Conservation (phyloP, 805 yeast species). For the Cyberlindnera amylophila region DNA sequence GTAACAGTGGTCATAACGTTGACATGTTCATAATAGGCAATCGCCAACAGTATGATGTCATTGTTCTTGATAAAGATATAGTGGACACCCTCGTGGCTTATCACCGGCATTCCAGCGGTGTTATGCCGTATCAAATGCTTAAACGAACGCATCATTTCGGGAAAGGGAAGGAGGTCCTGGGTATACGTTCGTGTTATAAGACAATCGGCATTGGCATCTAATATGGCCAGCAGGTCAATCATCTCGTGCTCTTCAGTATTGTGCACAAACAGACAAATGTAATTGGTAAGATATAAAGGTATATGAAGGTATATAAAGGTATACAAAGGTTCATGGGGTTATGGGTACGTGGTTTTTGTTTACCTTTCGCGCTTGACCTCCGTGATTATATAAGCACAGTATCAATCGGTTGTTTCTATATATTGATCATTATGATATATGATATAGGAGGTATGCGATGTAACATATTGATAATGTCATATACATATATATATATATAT, state of each 20-base stretch:
- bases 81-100: constrained; percentile 41
- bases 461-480: too few species aligned
- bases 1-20: constrained; percentile 56
- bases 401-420: too few species aligned
- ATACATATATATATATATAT: too few species aligned
- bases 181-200: constrained; percentile 66
- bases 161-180: constrained; percentile 58
- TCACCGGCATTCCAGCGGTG: constrained; percentile 34
- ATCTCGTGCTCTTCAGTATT: too few species aligned
- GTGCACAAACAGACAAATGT: too few species aligned
- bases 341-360: constrained; percentile 5
- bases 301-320: too few species aligned
- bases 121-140: constrained; percentile 31
- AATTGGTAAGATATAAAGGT: too few species aligned
- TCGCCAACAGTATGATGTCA: constrained; percentile 34
- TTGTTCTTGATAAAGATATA: constrained; percentile 52
- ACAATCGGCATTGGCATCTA: constrained; percentile 66
- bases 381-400: too few species aligned
- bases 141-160: constrained; percentile 50
- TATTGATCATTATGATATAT: too few species aligned
- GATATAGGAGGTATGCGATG: too few species aligned
- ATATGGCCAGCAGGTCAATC: constrained; percentile 42
- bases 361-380: constrained; percentile 12
- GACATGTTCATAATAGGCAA: constrained; percentile 28
- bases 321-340: too few species aligned